phyloP scores from a whole-genome alignment of 2,329 filamentous ascomycete genomes.

The Monosporascus cannonballus region DNA sequence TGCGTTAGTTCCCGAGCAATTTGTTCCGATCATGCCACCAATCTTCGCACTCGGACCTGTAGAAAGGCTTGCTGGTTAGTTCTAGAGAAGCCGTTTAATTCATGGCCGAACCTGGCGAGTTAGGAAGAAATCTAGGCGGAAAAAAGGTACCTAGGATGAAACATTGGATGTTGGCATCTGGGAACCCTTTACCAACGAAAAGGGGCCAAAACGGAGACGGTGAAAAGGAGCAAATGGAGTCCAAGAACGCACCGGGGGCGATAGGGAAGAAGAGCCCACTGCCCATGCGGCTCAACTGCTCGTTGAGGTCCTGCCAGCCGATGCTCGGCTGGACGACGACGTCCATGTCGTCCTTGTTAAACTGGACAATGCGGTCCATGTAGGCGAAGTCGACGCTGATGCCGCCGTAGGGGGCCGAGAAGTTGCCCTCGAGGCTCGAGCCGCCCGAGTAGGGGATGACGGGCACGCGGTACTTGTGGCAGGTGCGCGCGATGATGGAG shows the following conservation, averaged over 20 bases:
- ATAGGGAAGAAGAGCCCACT: conserved; percentile 85
- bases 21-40: conserved; percentile 78
- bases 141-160: background rate
- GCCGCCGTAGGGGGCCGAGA: conserved; percentile 79
- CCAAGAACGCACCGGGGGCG: conserved; percentile 59
- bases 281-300: conserved; percentile 58
- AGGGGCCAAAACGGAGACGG: background rate
- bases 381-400: conserved; percentile 83
- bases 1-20: conserved; percentile 72
- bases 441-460: conserved; percentile 86
- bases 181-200: background rate
- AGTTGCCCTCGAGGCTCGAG: conserved; percentile 83
- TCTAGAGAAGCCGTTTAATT: conserved; percentile 23
- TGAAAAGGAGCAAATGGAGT: background rate
- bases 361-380: conserved; percentile 76
- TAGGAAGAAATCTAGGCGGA: background rate
- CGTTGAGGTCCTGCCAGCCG: conserved; percentile 87
- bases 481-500: conserved; percentile 57
- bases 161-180: too few relatives aligned
- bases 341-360: conserved; percentile 87
- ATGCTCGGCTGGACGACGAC: conserved; percentile 87
- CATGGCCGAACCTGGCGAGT: conserved; percentile 23
- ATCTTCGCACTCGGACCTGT: conserved; percentile 62
- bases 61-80: conserved; percentile 15
- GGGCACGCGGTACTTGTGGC: conserved; percentile 72